Evolutionary conservation across 2,329 filamentous ascomycete species (phyloP), one percentile per base, ranked within the genome.

Genomic region (Aspergillus ruber): DNA sequence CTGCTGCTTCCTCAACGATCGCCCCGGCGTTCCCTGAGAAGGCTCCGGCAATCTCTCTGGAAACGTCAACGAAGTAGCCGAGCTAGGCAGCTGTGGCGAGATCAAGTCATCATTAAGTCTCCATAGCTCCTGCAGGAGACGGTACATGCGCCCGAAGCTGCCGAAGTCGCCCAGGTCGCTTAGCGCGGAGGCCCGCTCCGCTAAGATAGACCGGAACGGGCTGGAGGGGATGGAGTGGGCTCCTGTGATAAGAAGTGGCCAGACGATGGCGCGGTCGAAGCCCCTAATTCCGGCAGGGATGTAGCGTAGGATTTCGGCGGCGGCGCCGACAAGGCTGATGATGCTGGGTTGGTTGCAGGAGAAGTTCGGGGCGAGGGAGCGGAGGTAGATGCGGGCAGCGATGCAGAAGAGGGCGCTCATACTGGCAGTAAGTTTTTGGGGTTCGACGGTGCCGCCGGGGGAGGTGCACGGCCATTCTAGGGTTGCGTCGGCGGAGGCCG

Each of bases 331-430:
- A 17, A 96, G 78, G 54, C 83, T 83, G 59, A 85, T 76, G 60
- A 84, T 89, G 64, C 83, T 88, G 9, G 76, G 74, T 59, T 91
- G 84, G 48, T 77, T 78, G 44, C 85, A 85, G 57, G 84, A 82
- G 72, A 91, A 93, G 47, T 88, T 88, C 0, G 91, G 91, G 0
- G 96, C 86, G 21, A 98, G 77, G 63, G 87, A 90, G 82, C 88
- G 95, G 18, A 97, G 83, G 71, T 96, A 95, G 71, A 98, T 88
- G 61, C 91, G 86, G 2, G 90, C 90, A 1, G 90, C 90, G 45
- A 94, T 74, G 59, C 90, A 88, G 81, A 95, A 98, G 35, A 94
- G 82, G 36, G 85, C 80, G 0, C 89, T 95, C 68, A 96, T 88
- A 75, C 91, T 95, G 67, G 81, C 84, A 63, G 84, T 85, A 54